Evolutionary conservation across 306 rosid genomes (phyloP), one percentile per base, ranked within the genome.

Genomic region (Cercis canadensis): DNA sequence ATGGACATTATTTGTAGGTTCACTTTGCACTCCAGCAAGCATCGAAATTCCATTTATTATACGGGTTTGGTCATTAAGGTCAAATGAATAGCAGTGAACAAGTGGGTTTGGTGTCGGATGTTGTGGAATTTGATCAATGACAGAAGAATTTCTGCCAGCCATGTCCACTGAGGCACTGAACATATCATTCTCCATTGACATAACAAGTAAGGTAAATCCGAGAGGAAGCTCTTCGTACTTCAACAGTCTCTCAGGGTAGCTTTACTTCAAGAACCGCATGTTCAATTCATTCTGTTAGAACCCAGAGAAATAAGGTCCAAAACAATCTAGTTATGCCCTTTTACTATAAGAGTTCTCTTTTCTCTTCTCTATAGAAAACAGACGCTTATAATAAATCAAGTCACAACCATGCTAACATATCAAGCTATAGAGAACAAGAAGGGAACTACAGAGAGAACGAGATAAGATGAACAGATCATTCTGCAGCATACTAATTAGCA

Each of bases 121-220:
- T 5, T 69, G 90, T 21, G 82, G 74, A 64, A 75, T 47, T 60
- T 78, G 92, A 57, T 78, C 81, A 0, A 74, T 51, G 75, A 32
- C 57, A 50, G 59, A 34, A 49, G 84, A 75, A 76, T 39, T 78
- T 72, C 61, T 79, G 45, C 43, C 57, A 24, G 65, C 53, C 80
- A 80, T 74, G 67, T 78, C 78, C 50, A 60, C 16, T 21, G 82
- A 67, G 52, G 62, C 75, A 75, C 16, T 67, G 74, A 70, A 78
- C 49, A 70, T 62, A 56, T 75, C 82, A 62, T 85, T 64, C 69
- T 82, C 90, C 92, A 86, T 85, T 62, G 53, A 8, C 41, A 51
- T 18, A 52, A 52, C 41, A 33, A 52, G 19, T 68, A n/a, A 36
- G 21, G 74, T 8, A 57, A 57, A 41, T 40, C 54, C 19, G 74